phyloP scores from a whole-genome alignment of 176 grass and related monocot genomes.

The Triticum urartu region DNA sequence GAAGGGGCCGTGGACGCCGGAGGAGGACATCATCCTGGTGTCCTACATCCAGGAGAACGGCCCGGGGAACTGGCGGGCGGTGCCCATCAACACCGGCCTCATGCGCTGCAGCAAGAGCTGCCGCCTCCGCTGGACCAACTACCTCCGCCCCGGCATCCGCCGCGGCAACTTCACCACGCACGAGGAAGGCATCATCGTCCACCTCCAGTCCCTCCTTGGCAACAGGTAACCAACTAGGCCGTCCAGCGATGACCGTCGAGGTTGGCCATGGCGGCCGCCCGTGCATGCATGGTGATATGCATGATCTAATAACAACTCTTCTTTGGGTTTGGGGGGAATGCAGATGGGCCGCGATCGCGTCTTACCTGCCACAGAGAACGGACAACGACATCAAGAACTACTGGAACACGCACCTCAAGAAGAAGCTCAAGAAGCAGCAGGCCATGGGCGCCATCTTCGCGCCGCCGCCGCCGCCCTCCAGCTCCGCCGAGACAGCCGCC shows the following conservation, averaged over 20 bases:
- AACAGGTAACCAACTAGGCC: constrained; percentile 33
- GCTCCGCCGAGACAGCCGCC: not conserved
- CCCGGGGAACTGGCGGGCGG: constrained; percentile 76
- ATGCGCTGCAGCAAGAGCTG: constrained; percentile 93
- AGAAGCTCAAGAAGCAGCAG: constrained; percentile 71
- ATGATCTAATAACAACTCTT: not conserved
- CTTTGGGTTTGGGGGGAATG: not conserved
- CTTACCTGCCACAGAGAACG: constrained; percentile 80
- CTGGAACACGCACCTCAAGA: constrained; percentile 97
- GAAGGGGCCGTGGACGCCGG: constrained; percentile 85
- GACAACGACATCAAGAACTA: constrained; percentile 98
- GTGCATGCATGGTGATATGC: not conserved
- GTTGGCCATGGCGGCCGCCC: not conserved
- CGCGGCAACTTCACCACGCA: constrained; percentile 71
- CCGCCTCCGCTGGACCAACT: constrained; percentile 83
- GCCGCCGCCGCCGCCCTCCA: not conserved
- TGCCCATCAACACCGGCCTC: constrained; percentile 74
- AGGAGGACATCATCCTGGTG: constrained; percentile 87
- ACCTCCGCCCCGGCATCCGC: constrained; percentile 71
- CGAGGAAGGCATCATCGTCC: constrained; percentile 82
- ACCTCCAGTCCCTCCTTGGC: constrained; percentile 80
- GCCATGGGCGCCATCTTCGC: constrained; percentile 37
- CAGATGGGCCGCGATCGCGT: constrained; percentile 83
- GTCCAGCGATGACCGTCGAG: not conserved
- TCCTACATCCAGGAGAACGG: constrained; percentile 89